phyloP scores from a whole-genome alignment of 495 filamentous ascomycete species.

The Aspergillus homomorphus region DNA sequence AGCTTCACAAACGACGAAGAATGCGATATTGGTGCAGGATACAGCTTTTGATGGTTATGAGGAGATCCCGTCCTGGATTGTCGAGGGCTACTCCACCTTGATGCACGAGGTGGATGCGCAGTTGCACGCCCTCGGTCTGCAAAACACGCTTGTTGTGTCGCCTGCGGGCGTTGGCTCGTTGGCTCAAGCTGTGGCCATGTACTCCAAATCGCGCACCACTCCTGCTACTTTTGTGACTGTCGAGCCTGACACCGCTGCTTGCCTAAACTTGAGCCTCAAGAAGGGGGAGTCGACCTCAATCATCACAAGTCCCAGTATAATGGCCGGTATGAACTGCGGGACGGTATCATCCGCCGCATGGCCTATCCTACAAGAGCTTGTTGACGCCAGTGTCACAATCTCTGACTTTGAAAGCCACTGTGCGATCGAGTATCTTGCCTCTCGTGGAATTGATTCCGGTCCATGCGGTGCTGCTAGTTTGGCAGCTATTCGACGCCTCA shows the following conservation, averaged over 20 bases:
- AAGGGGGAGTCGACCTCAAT: slow-evolving; percentile 42
- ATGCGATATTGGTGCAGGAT: slow-evolving; percentile 61
- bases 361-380: slow-evolving; percentile 50
- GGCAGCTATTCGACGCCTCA: slow-evolving; percentile 51
- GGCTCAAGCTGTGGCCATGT: slow-evolving; percentile 55
- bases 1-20: slow-evolving; percentile 26
- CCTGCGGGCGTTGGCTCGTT: slow-evolving; percentile 66
- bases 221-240: slow-evolving; percentile 51
- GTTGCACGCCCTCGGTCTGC: slow-evolving; percentile 29
- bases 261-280: slow-evolving; percentile 50
- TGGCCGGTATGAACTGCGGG: slow-evolving; percentile 67
- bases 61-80: slow-evolving; percentile 65
- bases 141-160: slow-evolving; percentile 44
- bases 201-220: slow-evolving; percentile 49
- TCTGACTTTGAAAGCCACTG: slow-evolving; percentile 54
- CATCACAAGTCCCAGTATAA: slow-evolving; percentile 54
- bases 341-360: slow-evolving; percentile 62
- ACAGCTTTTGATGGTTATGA: slow-evolving; percentile 60
- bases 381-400: slow-evolving; percentile 58
- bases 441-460: slow-evolving; percentile 47
- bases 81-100: slow-evolving; percentile 71
- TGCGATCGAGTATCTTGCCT: slow-evolving; percentile 48
- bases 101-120: slow-evolving; percentile 60
- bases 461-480: slow-evolving; percentile 64
- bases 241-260: slow-evolving; percentile 62